These are phyloP conservation scores for Laburnicola sp. DNA, from an alignment of 2,329 filamentous ascomycete species.

Conservation along the genomic window DNA sequence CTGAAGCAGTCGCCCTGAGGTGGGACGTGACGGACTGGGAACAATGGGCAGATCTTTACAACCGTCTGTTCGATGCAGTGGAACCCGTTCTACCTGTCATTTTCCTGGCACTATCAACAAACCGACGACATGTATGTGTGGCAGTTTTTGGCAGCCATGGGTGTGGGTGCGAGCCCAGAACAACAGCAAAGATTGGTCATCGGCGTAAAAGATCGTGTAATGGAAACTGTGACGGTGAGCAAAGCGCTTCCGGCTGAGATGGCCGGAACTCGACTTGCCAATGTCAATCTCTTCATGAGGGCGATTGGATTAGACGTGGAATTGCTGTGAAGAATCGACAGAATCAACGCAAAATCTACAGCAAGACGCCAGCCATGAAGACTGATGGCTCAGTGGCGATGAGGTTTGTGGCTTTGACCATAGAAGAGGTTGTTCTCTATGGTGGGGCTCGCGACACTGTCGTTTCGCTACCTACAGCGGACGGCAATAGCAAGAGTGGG, in stretches of 20 bases:
- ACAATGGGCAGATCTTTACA: constrained; percentile 83
- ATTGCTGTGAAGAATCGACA: constrained; percentile 54
- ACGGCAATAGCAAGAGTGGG: not conserved
- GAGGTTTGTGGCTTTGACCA: not conserved
- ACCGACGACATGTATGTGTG: constrained; percentile 96
- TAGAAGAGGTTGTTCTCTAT: not conserved
- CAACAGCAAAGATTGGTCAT: constrained; percentile 94
- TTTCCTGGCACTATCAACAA: constrained; percentile 88
- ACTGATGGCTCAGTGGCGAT: not conserved
- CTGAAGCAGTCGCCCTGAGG: constrained; percentile 77
- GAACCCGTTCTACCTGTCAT: constrained; percentile 82
- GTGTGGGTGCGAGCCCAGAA: constrained; percentile 87
- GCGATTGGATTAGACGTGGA: constrained; percentile 98
- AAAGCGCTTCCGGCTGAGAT: constrained; percentile 89
- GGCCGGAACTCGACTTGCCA: constrained; percentile 78
- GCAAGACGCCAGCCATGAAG: not conserved
- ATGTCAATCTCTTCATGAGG: constrained; percentile 98
- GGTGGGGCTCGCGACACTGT: not conserved
- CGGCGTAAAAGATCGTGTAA: constrained; percentile 95
- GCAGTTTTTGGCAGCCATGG: constrained; percentile 95
- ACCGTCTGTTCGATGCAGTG: constrained; percentile 80
- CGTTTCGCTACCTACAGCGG: not conserved
- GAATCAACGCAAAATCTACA: not conserved
- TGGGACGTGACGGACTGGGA: constrained; percentile 66
- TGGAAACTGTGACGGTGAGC: constrained; percentile 87